Conservation (phyloP, 148 eudicot species). For the Camellia lanceoleosa region DNA sequence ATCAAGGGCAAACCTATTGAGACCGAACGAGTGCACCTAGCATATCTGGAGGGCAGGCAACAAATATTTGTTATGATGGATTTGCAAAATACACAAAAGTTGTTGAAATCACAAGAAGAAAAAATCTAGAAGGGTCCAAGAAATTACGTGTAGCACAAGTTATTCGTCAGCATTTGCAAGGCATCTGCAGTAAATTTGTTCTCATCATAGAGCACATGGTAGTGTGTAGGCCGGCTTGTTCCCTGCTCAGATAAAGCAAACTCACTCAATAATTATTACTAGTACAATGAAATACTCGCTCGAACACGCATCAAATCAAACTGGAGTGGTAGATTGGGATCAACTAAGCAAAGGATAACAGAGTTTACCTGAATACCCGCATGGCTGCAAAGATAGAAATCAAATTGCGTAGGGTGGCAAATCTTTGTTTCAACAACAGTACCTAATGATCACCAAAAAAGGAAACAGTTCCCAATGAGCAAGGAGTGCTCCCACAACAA, state of each 20-base stretch:
- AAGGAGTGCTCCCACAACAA: not conserved
- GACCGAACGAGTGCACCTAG: conserved; percentile 87
- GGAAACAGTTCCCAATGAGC: not conserved
- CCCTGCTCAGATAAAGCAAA: conserved; percentile 40
- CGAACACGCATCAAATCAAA: too few species aligned
- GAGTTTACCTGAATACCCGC: conserved; percentile 75
- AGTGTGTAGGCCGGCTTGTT: conserved; percentile 83
- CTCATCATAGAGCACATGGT: conserved; percentile 79
- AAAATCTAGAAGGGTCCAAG: not conserved
- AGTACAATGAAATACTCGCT: not conserved
- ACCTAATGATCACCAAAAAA: conserved; percentile 31
- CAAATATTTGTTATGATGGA: not conserved
- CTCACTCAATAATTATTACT: not conserved
- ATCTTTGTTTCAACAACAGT: conserved; percentile 63
- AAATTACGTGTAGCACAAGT: conserved; percentile 68
- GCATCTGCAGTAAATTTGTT: conserved; percentile 62
- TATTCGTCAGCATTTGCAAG: conserved; percentile 61
- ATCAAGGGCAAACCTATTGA: conserved; percentile 55
- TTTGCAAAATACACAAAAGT: not conserved
- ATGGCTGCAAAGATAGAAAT: conserved; percentile 72
- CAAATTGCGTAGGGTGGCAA: conserved; percentile 67
- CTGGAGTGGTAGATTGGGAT: not conserved
- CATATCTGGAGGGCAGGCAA: conserved; percentile 46
- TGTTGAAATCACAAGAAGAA: not conserved
- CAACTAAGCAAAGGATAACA: not conserved